Conservation (phyloP, 768 basidiomycete genomes). For the Pleurotus giganteus region DNA sequence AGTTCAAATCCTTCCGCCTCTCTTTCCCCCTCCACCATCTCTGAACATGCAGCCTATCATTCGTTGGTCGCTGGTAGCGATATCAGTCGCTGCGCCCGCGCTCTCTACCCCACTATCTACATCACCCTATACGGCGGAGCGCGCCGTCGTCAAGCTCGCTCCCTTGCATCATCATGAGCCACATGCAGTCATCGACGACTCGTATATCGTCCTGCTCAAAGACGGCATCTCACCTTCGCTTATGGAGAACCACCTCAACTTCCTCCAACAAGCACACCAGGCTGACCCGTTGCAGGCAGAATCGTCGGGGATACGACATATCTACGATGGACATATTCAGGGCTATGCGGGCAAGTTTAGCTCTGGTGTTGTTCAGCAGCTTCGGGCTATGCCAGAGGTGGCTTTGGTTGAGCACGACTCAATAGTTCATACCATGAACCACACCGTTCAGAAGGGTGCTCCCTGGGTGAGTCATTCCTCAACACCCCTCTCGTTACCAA, state of each 20-base stretch:
- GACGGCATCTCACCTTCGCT: conserved; percentile 54
- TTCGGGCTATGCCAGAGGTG: conserved; percentile 86
- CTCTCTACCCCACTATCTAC: conserved; percentile 38
- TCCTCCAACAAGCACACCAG: conserved; percentile 61
- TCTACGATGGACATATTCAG: conserved; percentile 71
- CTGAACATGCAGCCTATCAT: conserved; percentile 42
- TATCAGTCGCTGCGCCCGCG: conserved; percentile 38
- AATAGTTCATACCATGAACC: conserved; percentile 74
- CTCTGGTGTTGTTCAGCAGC: conserved; percentile 61
- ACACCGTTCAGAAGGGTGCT: conserved; percentile 55
- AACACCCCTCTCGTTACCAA: not conserved
- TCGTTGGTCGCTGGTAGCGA: conserved; percentile 41
- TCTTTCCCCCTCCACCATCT: conserved; percentile 18
- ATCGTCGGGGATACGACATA: conserved; percentile 61
- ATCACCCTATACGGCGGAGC: conserved; percentile 23
- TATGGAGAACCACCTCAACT: conserved; percentile 76
- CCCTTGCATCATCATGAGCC: conserved; percentile 58
- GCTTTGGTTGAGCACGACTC: conserved; percentile 93
- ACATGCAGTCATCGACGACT: conserved; percentile 78
- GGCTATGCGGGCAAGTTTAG: conserved; percentile 86
- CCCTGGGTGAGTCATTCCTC: conserved; percentile 70
- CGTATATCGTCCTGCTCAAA: conserved; percentile 94
- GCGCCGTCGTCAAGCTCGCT: conserved; percentile 52
- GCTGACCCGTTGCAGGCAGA: conserved; percentile 46
- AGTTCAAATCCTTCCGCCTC: conserved; percentile 3